A percentile compares a stretch with the other conserved stretches of the same genome.
phyloP scores from a whole-genome alignment of 140 eudicot genomes.

The Flaveria floridana region DNA sequence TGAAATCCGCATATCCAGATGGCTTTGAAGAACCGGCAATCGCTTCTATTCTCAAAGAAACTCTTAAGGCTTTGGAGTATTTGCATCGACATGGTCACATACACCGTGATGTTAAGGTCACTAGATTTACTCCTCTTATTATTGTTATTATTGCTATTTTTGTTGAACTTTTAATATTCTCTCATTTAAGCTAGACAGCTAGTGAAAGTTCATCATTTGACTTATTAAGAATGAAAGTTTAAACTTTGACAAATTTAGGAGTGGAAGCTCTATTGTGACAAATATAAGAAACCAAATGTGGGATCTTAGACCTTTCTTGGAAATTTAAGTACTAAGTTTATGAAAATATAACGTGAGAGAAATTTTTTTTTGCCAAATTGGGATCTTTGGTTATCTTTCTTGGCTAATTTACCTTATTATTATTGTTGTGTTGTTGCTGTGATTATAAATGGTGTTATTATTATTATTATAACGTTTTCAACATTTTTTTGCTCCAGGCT shows the following conservation, averaged over 20 bases:
- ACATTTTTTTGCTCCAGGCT: conserved; percentile 55
- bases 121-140: conserved; percentile 6
- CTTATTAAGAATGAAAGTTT: not conserved
- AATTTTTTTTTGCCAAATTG: not conserved
- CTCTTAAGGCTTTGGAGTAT: conserved; percentile 90
- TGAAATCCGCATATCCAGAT: conserved; percentile 90
- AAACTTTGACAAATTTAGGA: not conserved
- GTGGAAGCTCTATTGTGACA: not conserved
- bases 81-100: conserved; percentile 92
- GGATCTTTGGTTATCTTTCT: not conserved
- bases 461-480: not conserved
- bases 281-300: not conserved
- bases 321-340: not conserved
- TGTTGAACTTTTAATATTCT: not conserved
- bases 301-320: not conserved
- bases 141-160: not conserved
- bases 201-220: not conserved
- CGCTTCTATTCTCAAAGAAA: conserved; percentile 75
- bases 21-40: conserved; percentile 96
- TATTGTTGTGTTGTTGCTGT: not conserved
- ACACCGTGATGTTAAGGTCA: conserved; percentile 93
- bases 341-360: not conserved
- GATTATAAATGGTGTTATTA: conserved; percentile 33
- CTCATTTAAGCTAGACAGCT: not conserved
- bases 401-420: not conserved